Base-by-base conservation (phyloP, 2,329 filamentous ascomycete species). In the Penicillium sp. region DNA sequence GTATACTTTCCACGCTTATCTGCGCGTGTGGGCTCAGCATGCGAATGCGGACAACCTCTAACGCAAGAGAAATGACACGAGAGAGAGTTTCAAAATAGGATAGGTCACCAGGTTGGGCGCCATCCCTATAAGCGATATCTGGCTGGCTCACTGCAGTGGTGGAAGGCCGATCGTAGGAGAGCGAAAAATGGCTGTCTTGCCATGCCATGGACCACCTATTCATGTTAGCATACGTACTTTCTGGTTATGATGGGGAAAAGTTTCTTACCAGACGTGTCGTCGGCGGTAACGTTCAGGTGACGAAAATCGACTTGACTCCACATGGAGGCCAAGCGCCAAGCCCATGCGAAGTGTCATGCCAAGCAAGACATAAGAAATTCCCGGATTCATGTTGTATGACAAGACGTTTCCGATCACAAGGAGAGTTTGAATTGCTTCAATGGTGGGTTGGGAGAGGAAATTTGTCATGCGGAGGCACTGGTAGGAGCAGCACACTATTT, bases 401-500 rank as follows among this genome's bases (percentile, higher is more conserved):
- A 81, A 70, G 22, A 80, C 80, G 57, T 82, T 82, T 43, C 79
- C 78, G 28, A 83, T 79, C 12, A 83, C 77, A 3, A 83, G 65
- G 21, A 83, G 70, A 0, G 79, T 80, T 60, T 83, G 79, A 33
- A 83, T 81, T 37, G 76, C 80, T 53, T 82, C 78, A 32, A 82
- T 67, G 4, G 76, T 79, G 26, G 80, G 77, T 51, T 81, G 77
- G 0, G 80, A 82, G 7, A 83, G 61, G 61, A 82, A 83, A 55
- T 83, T 83, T 22, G 77, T 80, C 65, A 82, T 79, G 17, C 80
- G 77, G 24, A 83, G 69, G 58, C 80, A 82, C 61, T 83, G 80
- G 54, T 83, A 82, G 43, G 78, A 80, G 64, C 80, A 83, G 65
- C 80, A 83, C 4, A 82, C 77, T 77, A 43, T 48, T 39, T 19